Percentiles rank a stretch among this genome's conserved stretches.
These are phyloP conservation scores for Ophiocordyceps camponoti-saundersi DNA, from an alignment of 2,329 filamentous ascomycete species.

Conservation along the genomic window DNA sequence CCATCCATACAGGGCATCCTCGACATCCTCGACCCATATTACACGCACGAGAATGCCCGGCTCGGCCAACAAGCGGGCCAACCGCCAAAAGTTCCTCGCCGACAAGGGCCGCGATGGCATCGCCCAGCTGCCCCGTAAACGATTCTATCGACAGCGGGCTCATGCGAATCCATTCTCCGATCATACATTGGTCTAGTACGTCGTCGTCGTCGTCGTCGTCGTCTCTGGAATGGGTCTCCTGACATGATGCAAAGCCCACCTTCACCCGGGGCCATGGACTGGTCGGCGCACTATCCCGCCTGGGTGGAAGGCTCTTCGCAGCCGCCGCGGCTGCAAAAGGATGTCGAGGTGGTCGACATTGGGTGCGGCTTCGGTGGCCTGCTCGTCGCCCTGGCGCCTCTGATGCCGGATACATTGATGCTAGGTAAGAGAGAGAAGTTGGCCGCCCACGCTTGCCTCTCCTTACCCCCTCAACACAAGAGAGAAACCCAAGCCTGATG, in stretches of 20 bases:
- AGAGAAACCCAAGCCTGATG: too few species aligned
- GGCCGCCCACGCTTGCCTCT: not conserved
- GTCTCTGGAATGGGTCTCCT: not conserved
- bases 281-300: conserved; percentile 68
- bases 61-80: conserved; percentile 37
- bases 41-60: conserved; percentile 9
- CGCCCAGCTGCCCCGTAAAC: conserved; percentile 69
- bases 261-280: conserved; percentile 75
- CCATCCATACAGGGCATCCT: too few species aligned
- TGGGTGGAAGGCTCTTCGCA: conserved; percentile 30
- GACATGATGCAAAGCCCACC: conserved; percentile 40
- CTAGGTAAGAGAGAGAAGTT: conserved; percentile 38
- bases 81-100: conserved; percentile 48
- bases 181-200: conserved; percentile 72
- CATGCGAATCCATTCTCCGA: conserved; percentile 98
- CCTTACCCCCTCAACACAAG: not conserved
- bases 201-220: not conserved
- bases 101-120: conserved; percentile 32
- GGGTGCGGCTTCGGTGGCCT: conserved; percentile 93
- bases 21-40: too few species aligned
- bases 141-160: conserved; percentile 88
- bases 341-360: conserved; percentile 88
- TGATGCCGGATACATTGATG: conserved; percentile 66
- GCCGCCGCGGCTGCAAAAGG: conserved; percentile 25
- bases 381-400: conserved; percentile 67